These are phyloP conservation scores for Xylaria sp. DNA, from an alignment of 2,329 filamentous ascomycete genomes.

Conservation along the genomic window DNA sequence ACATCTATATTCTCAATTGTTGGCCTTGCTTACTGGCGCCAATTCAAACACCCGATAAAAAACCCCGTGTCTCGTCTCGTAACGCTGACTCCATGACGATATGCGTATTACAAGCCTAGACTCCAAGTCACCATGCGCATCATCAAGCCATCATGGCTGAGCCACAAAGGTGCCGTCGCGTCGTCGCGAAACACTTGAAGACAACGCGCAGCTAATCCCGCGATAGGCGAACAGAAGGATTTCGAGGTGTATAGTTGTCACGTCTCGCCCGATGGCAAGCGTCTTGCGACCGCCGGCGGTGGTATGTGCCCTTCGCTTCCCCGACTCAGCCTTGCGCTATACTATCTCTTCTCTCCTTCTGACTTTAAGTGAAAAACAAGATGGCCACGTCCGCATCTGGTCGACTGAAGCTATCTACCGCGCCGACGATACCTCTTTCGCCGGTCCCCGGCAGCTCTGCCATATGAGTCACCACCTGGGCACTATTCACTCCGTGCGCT, in stretches of 20 bases:
- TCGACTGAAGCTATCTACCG: conserved; percentile 94
- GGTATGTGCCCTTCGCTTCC: conserved; percentile 62
- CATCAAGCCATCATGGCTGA: conserved; percentile 95
- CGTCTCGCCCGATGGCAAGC: conserved; percentile 91
- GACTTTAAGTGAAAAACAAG: conserved; percentile 60
- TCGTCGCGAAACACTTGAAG: background rate
- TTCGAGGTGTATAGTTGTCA: conserved; percentile 99
- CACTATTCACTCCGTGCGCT: conserved; percentile 96
- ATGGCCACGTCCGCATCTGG: conserved; percentile 98
- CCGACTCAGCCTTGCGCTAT: background rate
- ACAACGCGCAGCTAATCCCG: conserved; percentile 27
- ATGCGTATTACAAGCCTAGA: conserved; percentile 48
- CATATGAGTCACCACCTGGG: conserved; percentile 99
- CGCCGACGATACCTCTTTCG: conserved; percentile 76
- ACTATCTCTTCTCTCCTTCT: conserved; percentile 7
- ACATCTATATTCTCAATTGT: background rate
- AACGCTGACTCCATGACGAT: conserved; percentile 41
- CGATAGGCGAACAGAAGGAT: conserved; percentile 89
- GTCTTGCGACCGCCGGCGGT: conserved; percentile 93
- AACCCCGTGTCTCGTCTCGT: background rate
- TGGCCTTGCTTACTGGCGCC: conserved; percentile 3
- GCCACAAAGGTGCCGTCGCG: conserved; percentile 79
- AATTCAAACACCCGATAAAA: background rate
- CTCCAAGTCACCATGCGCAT: conserved; percentile 73
- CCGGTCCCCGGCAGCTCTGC: conserved; percentile 89